Evolutionary conservation across 164 flowering plant genomes (phyloP).

Genomic region (Macadamia tetraphylla): DNA sequence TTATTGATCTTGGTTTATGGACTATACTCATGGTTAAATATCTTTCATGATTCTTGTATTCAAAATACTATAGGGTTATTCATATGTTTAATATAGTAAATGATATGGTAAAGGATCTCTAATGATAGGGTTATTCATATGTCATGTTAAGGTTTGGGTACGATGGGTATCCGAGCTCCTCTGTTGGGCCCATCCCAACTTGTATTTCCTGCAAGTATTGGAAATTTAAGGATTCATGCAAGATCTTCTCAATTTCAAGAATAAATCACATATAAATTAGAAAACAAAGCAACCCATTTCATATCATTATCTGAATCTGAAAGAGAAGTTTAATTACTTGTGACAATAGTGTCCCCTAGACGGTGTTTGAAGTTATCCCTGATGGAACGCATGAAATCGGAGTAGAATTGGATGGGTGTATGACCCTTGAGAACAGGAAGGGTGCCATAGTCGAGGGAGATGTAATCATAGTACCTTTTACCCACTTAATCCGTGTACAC

Average conservation of each 20-base stretch:
- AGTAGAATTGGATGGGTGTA: constrained; percentile 77
- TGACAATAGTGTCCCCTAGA: constrained; percentile 88
- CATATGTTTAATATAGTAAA: too few species aligned
- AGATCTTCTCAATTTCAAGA: too few species aligned
- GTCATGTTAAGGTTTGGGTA: constrained; percentile 86
- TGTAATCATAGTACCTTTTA: constrained; percentile 71
- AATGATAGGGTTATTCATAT: constrained; percentile 86
- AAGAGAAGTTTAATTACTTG: constrained; percentile 14
- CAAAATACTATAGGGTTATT: too few species aligned
- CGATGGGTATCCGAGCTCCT: constrained; percentile 92
- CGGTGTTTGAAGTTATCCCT: constrained; percentile 71
- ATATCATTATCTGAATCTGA: too few species aligned
- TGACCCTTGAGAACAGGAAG: constrained; percentile 81
- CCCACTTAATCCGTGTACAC: constrained; percentile 97
- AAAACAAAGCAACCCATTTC: too few species aligned
- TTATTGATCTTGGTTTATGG: too few species aligned
- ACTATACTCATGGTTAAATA: too few species aligned
- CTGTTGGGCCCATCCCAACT: constrained; percentile 99
- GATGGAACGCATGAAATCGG: constrained; percentile 89
- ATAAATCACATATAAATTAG: too few species aligned
- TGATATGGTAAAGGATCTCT: constrained; percentile 85
- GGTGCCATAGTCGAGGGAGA: constrained; percentile 81
- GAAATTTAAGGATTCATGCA: background rate
- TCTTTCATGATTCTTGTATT: too few species aligned
- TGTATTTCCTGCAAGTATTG: constrained; percentile 70